Base-by-base conservation (phyloP, 768 basidiomycete species). In the Strobilomyces dryophilus region DNA sequence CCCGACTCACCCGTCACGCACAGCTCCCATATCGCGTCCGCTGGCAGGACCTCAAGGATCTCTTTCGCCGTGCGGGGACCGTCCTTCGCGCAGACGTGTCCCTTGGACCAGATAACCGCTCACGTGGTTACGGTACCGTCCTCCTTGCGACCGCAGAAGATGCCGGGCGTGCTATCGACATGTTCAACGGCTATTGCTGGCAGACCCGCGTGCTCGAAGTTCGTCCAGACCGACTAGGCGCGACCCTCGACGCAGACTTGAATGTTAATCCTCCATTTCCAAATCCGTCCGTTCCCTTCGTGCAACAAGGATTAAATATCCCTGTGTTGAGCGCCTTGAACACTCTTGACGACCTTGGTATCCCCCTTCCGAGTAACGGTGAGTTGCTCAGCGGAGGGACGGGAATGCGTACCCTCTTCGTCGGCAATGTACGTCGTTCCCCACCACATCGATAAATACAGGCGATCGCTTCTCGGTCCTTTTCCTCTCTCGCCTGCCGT, bases 11-110 rank as follows among this genome's bases (percentile, higher is more conserved):
- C 18, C 43, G n/a, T 39, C 26, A 12, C 11, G n/a, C 49, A 32
- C 61, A 95, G 93, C 82, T 99, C 24, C 97, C 97, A 0, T 98
- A 95, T 71, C 80, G 95, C 55, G 95, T 98, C 36, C 84, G 97
- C 51, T 99, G 97, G 97, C 97, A 99, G 74, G 97, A 99, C 74
- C 81, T 99, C 57, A 98, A 99, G 63, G 95, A 99, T 68, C 82
- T 99, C 48, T 98, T 99, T 71, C 84, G 95, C 35, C 89, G 91
- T 59, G 91, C 95, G 7, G 97, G 97, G 39, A 97, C 90, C 27
- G 85, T 95, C 57, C 74, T 92, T 35, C 78, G 89, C 45, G 86
- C 93, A 37, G 82, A 87, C 66, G 82, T 90, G 57, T 79, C 88
- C 51, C 76, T 91, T 31, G 83, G 90, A 5, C 89, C 90, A 3